Conservation (phyloP, 2,329 filamentous ascomycete species). For the Neofusicoccum ribis region DNA sequence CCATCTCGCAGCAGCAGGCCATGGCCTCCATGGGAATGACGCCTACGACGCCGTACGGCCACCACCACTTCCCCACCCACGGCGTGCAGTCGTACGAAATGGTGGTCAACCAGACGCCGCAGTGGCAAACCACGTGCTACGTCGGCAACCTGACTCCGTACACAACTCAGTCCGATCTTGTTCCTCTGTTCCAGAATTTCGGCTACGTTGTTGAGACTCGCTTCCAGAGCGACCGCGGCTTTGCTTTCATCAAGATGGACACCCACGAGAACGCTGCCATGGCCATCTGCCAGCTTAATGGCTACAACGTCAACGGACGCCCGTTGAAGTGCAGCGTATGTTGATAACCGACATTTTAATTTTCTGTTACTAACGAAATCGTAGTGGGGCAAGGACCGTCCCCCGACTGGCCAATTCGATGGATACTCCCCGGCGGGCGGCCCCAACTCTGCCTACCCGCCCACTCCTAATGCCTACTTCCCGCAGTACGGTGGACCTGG, state of each 20-base stretch:
- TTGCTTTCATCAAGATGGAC: constrained; percentile 99
- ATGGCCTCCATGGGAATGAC: constrained; percentile 99
- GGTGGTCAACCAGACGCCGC: constrained; percentile 90
- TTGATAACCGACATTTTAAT: constrained; percentile 33
- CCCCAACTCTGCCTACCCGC: constrained; percentile 72
- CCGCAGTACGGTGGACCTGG: constrained; percentile 83
- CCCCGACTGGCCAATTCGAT: constrained; percentile 78
- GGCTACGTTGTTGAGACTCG: constrained; percentile 96
- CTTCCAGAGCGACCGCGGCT: constrained; percentile 96
- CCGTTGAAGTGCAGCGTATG: constrained; percentile 98
- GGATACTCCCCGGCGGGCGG: constrained; percentile 72
- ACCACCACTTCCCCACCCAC: constrained; percentile 96
- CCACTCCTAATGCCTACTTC: constrained; percentile 80
- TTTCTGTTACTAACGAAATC: constrained; percentile 32
- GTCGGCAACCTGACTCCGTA: constrained; percentile 98
- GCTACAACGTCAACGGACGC: constrained; percentile 95
- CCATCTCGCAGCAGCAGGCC: constrained; percentile 94
- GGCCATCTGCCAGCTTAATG: constrained; percentile 96
- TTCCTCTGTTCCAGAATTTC: constrained; percentile 98
- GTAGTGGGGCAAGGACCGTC: constrained; percentile 99
- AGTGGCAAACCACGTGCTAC: constrained; percentile 98
- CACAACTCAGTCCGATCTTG: constrained; percentile 92
- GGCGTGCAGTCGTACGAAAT: constrained; percentile 97
- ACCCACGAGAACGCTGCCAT: constrained; percentile 96
- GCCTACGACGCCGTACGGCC: constrained; percentile 91